Evolutionary conservation across 2,329 filamentous ascomycete genomes (phyloP).

Genomic region (Incumbomyces lentus): DNA sequence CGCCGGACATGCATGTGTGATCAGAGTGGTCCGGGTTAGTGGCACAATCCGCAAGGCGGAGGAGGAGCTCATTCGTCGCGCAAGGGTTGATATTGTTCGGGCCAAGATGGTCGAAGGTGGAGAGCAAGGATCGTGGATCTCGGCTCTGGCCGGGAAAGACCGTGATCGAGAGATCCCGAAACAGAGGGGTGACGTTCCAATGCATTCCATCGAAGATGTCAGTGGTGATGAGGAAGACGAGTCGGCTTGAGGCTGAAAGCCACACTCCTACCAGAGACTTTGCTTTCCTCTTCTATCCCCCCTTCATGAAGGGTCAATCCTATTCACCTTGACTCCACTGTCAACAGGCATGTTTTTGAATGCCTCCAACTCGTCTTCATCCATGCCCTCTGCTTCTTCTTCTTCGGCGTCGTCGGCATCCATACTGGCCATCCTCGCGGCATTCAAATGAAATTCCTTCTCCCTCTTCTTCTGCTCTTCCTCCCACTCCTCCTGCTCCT

Average conservation of each 20-base stretch:
- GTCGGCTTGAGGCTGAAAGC: constrained; percentile 28
- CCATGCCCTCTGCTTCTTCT: constrained; percentile 4
- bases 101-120: constrained; percentile 15
- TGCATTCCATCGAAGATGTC: constrained; percentile 33
- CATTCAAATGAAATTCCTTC: constrained; percentile 22
- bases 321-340: constrained; percentile 56
- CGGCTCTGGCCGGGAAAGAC: neutral
- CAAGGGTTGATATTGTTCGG: constrained; percentile 56
- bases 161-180: no score
- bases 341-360: constrained; percentile 41
- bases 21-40: constrained; percentile 75
- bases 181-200: neutral
- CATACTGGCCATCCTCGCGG: constrained; percentile 4
- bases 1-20: constrained; percentile 51
- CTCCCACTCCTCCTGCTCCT: constrained; percentile 65
- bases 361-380: neutral
- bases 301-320: constrained; percentile 7
- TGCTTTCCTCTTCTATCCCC: no score
- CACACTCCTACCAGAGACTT: no score
- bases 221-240: constrained; percentile 40
- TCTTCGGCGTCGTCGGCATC: constrained; percentile 20
- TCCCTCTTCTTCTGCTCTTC: constrained; percentile 54
- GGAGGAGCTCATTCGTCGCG: constrained; percentile 73
- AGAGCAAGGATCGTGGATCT: constrained; percentile 24
- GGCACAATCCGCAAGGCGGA: constrained; percentile 90